Conservation (phyloP, 106 monocot genomes). For the Vanilla planifolia region DNA sequence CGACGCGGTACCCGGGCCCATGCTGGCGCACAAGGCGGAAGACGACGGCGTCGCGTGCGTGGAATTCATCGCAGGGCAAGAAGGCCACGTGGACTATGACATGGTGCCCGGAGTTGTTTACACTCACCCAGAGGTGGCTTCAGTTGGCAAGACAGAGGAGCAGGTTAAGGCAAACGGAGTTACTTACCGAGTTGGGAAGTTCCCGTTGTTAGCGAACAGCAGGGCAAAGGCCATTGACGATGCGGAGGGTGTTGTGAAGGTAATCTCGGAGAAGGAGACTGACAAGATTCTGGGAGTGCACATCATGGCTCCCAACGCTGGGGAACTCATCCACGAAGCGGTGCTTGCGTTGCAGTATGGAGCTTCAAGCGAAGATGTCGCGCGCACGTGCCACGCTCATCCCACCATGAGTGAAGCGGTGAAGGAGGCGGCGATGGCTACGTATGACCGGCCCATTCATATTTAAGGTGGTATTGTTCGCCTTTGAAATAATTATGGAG, state of each 20-base stretch:
- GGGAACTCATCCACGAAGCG: slow-evolving; percentile 87
- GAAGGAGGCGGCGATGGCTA: slow-evolving; percentile 96
- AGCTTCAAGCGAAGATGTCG: slow-evolving; percentile 87
- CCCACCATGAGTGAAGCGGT: slow-evolving; percentile 94
- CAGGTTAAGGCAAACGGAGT: slow-evolving; percentile 47
- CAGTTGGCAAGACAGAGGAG: slow-evolving; percentile 55
- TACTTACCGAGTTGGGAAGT: slow-evolving; percentile 48
- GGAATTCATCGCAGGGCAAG: slow-evolving; percentile 52
- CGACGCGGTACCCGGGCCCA: slow-evolving; percentile 53
- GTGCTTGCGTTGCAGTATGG: slow-evolving; percentile 82
- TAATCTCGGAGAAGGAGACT: slow-evolving; percentile 48
- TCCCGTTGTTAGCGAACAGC: slow-evolving; percentile 61
- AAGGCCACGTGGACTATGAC: slow-evolving; percentile 54
- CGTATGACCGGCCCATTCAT: slow-evolving; percentile 90
- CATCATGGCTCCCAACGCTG: slow-evolving; percentile 61
- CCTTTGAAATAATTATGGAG: too few relatives aligned
- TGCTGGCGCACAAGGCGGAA: slow-evolving; percentile 69
- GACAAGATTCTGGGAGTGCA: slow-evolving; percentile 58
- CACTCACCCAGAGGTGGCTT: slow-evolving; percentile 62
- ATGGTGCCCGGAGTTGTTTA: slow-evolving; percentile 57
- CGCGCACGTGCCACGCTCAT: slow-evolving; percentile 90
- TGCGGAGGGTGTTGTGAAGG: slow-evolving; percentile 61
- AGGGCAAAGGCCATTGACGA: slow-evolving; percentile 58
- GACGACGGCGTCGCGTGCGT: slow-evolving; percentile 62
- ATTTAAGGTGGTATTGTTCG: slow-evolving; percentile 21